Evolutionary conservation across 2,329 filamentous ascomycete species (phyloP), one percentile per base, ranked within the genome.

Genomic region (Cercospora brassicicola): DNA sequence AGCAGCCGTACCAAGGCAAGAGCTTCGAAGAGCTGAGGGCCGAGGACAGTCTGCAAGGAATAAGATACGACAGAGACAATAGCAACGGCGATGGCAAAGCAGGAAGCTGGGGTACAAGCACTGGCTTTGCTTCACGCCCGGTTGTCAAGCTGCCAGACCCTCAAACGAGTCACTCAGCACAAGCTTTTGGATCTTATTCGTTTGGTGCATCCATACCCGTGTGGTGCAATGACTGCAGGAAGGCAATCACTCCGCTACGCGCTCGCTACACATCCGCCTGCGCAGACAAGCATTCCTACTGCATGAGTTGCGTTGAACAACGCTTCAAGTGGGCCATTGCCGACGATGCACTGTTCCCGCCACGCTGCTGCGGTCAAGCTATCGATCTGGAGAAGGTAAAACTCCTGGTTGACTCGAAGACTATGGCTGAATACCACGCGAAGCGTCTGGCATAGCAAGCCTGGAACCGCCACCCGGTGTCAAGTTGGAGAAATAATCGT

Each of bases 11-110:
- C 82, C 90, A 89, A 79, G 96, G 95, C 78, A 98, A 91, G 84
- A 97, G 94, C 8, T 88, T 92, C 18, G 95, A 91, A 71, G 83
- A 85, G 72, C 68, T 85, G 73, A 80, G 83, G 70, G 64, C 96
- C 69, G 92, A 89, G 56, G 96, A 99, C 80, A 99, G 99, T 78
- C 87, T 90, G 68, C 91, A 94, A 79, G 94, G 94, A 60, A 89
- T 94, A 67, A 90, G 90, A 64, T 92, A 88, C 78, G 95, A 93
- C 36, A 42, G 15, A n/a, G 13, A 39, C 36, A 39, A 15, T 13
- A 39, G 36, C 36, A 96, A 94, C 80, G 86, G 87, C 51, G 92
- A 90, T 69, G 93, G 92, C 30, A 90, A 93, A 72, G 83, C 88
- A 57, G 93, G 93, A 67, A 91, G 90, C 6, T 97, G 97, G 79